Percentiles rank a stretch among this genome's conserved stretches.
These are phyloP conservation scores for Ganoderma lucidum DNA, from an alignment of 1,284 basidiomycete species.

Conservation along the genomic window DNA sequence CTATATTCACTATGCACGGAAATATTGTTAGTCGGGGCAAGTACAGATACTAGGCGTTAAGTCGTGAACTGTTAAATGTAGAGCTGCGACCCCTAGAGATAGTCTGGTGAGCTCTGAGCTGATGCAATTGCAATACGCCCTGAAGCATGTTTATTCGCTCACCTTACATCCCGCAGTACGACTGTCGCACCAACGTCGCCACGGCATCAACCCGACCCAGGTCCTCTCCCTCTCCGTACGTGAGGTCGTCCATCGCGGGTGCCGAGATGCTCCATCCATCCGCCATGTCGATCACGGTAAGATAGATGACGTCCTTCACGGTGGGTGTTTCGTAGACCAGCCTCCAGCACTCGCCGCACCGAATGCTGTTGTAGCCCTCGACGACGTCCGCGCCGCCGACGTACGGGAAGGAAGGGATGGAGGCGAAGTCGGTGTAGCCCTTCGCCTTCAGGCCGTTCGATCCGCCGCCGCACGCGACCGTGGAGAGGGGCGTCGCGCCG, in stretches of 20 bases:
- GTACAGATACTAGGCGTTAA: no score
- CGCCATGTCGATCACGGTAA: slow-evolving; percentile 51
- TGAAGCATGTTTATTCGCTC: neutral
- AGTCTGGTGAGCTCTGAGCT: no score
- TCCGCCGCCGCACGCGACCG: slow-evolving; percentile 57
- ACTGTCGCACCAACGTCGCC: slow-evolving; percentile 16
- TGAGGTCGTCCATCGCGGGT: slow-evolving; percentile 39
- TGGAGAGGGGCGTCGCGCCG: slow-evolving; percentile 38
- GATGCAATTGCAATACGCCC: neutral
- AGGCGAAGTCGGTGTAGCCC: slow-evolving; percentile 52
- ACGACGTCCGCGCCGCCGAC: slow-evolving; percentile 55
- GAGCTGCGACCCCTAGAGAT: no score
- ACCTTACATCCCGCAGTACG: slow-evolving; percentile 8
- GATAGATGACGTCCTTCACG: slow-evolving; percentile 40
- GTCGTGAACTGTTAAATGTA: no score
- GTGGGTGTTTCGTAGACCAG: slow-evolving; percentile 45
- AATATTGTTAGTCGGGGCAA: no score
- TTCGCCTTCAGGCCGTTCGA: slow-evolving; percentile 48
- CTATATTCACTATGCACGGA: no score
- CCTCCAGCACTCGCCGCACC: slow-evolving; percentile 55
- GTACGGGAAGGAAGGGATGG: slow-evolving; percentile 55
- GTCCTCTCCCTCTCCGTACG: slow-evolving; percentile 29
- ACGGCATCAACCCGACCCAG: slow-evolving; percentile 34
- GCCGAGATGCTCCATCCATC: slow-evolving; percentile 49
- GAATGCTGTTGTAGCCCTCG: slow-evolving; percentile 46